Conservation (phyloP, 257 asterid genomes). For the Solanum infundibuliforme region DNA sequence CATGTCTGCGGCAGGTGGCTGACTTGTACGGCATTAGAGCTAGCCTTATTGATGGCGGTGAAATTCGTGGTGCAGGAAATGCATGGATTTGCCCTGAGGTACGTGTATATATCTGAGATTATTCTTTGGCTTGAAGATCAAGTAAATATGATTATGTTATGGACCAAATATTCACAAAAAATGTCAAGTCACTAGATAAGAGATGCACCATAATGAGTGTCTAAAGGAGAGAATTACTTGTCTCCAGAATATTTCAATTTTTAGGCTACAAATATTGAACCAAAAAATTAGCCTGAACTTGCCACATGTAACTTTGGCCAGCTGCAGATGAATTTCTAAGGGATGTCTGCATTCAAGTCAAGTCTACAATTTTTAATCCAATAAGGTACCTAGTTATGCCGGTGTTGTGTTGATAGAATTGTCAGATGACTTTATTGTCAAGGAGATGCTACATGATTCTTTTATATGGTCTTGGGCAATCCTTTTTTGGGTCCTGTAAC, state of each 20-base stretch:
- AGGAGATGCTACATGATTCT: not conserved
- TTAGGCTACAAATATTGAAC: not conserved
- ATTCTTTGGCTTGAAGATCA: constrained; percentile 16
- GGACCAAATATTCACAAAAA: not conserved
- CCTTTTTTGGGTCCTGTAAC: not conserved
- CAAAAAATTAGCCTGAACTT: not conserved
- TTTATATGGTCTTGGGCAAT: not conserved
- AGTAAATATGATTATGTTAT: not conserved
- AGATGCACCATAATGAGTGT: not conserved
- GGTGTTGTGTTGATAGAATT: not conserved
- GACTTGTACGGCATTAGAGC: constrained; percentile 98
- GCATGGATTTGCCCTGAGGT: constrained; percentile 99
- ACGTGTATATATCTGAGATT: not conserved
- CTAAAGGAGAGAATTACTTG: not conserved
- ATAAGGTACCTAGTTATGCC: not conserved
- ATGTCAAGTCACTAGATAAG: not conserved
- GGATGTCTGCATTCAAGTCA: not conserved
- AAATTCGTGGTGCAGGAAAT: constrained; percentile 99
- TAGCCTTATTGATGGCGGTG: constrained; percentile 98
- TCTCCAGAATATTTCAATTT: not conserved
- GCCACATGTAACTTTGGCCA: not conserved
- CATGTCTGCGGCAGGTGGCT: constrained; percentile 57
- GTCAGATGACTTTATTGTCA: not conserved
- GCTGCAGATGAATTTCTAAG: not conserved
- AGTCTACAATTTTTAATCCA: not conserved